Evolutionary conservation across 352 stramenopile species (phyloP), one percentile per base, ranked within the genome.

Genomic region (Thalassiosira ordinaria): DNA sequence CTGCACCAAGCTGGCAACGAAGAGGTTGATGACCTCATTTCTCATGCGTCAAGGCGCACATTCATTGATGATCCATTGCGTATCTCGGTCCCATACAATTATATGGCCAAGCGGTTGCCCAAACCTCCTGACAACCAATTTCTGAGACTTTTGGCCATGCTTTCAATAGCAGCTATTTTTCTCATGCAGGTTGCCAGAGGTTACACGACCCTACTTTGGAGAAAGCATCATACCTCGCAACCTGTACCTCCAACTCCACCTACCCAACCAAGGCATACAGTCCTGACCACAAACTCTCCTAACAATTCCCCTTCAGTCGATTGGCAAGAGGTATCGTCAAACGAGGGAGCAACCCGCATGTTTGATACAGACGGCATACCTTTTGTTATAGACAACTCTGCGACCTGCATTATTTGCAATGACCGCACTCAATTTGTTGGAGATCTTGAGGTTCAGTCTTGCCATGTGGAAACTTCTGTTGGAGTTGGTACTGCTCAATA

Each of bases 341-440:
- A 46, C 7, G 7, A 46, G 7, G 7, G 7, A 14, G 37, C 7
- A 14, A 14, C 7, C 14, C 37, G 7, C 16, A 52, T 29, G 20
- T 71, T 60, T 22, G 62, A 71, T 14, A 51, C 46, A 24, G 44
- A 61, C 44, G 46, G 27, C 9, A 61, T 71, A 13, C 44, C 31
- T n/a, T 60, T 71, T 33, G 27, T 71, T 2, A 59, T 71, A 27
- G 62, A 71, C 24, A 61, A 71, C 33, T 71, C 62, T 51, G 46
- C 31, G 1, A 61, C 62, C 7, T 39, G 46, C 16, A 61, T 52
- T 9, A 61, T 71, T 31, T 39, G 6, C 18, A 71, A 71, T n/a
- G 20, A 56, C 0, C 27, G 18, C 0, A 39, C 14, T 7, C 33
- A 49, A 1, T 71, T 71, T 37, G 62, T 71, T 1, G 46, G 46